A percentile compares a stretch with the other conserved stretches of the same genome.
Evolutionary conservation across 2,329 filamentous ascomycete genomes (phyloP).

Genomic region (Sporothrix mexicana): DNA sequence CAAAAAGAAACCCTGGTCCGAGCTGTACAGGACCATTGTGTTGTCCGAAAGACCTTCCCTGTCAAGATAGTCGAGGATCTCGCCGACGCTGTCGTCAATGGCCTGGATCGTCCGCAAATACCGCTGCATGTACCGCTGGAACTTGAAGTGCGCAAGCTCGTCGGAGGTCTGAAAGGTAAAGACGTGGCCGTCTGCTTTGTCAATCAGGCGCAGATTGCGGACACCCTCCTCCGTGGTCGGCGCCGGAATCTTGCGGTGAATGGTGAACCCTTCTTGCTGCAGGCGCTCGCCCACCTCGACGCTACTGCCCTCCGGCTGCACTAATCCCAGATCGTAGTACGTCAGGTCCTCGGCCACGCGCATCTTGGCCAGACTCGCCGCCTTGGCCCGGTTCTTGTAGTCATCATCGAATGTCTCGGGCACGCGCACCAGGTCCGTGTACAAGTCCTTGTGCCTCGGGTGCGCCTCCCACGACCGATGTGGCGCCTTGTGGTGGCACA

Average conservation of each 20-base stretch:
- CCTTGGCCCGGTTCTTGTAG: constrained; percentile 59
- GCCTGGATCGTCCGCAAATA: constrained; percentile 59
- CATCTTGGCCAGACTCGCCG: constrained; percentile 58
- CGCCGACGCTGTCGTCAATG: constrained; percentile 59
- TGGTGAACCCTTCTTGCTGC: not conserved
- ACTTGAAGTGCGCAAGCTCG: constrained; percentile 60
- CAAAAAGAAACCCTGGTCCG: constrained; percentile 62
- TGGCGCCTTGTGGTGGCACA: constrained; percentile 63
- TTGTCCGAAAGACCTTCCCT: constrained; percentile 47
- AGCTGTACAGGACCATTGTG: constrained; percentile 60
- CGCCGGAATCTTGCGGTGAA: constrained; percentile 2
- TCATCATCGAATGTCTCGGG: constrained; percentile 47
- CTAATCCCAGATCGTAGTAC: constrained; percentile 57
- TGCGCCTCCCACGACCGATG: constrained; percentile 60
- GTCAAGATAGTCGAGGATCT: constrained; percentile 42
- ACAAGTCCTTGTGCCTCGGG: constrained; percentile 55
- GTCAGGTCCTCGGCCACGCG: constrained; percentile 58
- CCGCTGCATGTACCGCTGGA: constrained; percentile 62
- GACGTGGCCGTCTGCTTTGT: not conserved
- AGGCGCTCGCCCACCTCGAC: not conserved
- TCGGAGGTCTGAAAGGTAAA: constrained; percentile 38
- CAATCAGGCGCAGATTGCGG: not conserved
- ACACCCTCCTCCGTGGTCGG: not conserved
- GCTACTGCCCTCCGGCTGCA: constrained; percentile 56
- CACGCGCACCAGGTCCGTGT: constrained; percentile 40